phyloP scores from a whole-genome alignment of 805 yeast species.

The Ogataea nitratoaversa region DNA sequence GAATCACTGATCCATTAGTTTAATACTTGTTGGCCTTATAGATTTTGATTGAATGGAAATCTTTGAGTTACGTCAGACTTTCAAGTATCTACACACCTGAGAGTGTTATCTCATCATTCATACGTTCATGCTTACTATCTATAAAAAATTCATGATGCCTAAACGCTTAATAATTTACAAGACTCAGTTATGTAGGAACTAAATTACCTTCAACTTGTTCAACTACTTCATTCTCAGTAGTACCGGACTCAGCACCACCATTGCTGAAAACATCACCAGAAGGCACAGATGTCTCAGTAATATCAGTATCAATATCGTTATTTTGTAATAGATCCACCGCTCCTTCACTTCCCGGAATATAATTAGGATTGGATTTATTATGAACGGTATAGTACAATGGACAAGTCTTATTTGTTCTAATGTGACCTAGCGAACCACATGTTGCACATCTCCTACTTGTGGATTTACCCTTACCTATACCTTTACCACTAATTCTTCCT shows the following conservation, averaged over 20 bases:
- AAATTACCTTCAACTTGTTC: background rate
- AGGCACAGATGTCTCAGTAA: background rate
- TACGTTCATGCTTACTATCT: too few species aligned
- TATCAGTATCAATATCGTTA: background rate
- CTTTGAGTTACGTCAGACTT: too few species aligned
- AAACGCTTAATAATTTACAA: too few species aligned
- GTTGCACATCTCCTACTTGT: slow-evolving; percentile 84
- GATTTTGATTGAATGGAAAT: too few species aligned
- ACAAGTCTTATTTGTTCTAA: slow-evolving; percentile 85
- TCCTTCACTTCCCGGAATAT: slow-evolving; percentile 30
- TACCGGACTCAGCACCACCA: background rate
- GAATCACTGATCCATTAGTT: too few species aligned
- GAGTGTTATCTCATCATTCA: too few species aligned
- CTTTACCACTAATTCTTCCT: slow-evolving; percentile 52
- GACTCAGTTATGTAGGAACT: too few species aligned
- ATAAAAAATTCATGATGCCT: too few species aligned
- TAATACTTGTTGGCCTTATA: too few species aligned
- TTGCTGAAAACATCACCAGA: background rate
- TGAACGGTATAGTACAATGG: slow-evolving; percentile 66
- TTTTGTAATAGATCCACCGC: slow-evolving; percentile 15
- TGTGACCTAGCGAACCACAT: slow-evolving; percentile 95
- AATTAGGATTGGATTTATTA: slow-evolving; percentile 33
- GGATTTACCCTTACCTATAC: slow-evolving; percentile 67
- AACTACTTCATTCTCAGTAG: background rate
- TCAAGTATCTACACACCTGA: too few species aligned